phyloP scores from a whole-genome alignment of 2,329 filamentous ascomycete species.

The Aspergillus neotritici region DNA sequence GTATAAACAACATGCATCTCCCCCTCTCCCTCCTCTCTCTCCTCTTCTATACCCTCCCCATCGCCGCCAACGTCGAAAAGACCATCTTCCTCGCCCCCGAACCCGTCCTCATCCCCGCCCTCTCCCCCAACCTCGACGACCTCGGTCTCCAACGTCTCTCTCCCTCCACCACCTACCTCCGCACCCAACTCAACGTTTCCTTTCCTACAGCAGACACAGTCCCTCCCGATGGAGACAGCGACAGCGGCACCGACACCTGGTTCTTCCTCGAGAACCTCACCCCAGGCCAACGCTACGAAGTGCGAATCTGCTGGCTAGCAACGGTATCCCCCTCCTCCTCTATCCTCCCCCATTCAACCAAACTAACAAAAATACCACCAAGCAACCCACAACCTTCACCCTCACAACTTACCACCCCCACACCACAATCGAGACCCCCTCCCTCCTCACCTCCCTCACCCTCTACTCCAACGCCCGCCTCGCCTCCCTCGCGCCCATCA shows the following conservation, averaged over 20 bases:
- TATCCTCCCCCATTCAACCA: not conserved
- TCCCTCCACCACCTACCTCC: slow-evolving; percentile 50
- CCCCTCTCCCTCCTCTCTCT: slow-evolving; percentile 16
- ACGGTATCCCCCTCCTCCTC: slow-evolving; percentile 58
- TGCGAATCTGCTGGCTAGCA: slow-evolving; percentile 88
- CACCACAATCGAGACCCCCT: slow-evolving; percentile 56
- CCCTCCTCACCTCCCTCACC: slow-evolving; percentile 61
- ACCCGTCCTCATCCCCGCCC: slow-evolving; percentile 50
- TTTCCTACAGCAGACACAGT: slow-evolving; percentile 59
- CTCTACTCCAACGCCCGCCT: slow-evolving; percentile 54
- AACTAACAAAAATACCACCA: slow-evolving; percentile 2
- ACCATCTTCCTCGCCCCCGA: slow-evolving; percentile 74
- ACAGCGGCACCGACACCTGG: slow-evolving; percentile 64
- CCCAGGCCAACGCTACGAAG: slow-evolving; percentile 76
- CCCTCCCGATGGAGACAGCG: slow-evolving; percentile 32
- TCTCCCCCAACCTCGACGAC: slow-evolving; percentile 53
- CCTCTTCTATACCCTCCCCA: slow-evolving; percentile 12
- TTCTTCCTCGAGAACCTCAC: slow-evolving; percentile 65
- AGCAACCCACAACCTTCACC: slow-evolving; percentile 83
- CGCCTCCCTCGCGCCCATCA: slow-evolving; percentile 16
- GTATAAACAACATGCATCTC: not conserved
- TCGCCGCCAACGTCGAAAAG: slow-evolving; percentile 78
- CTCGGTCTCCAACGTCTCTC: slow-evolving; percentile 62
- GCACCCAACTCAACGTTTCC: slow-evolving; percentile 59
- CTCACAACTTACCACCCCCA: slow-evolving; percentile 60